Evolutionary conservation across 1,284 basidiomycete genomes (phyloP).

Genomic region (Amylostereum areolatum): DNA sequence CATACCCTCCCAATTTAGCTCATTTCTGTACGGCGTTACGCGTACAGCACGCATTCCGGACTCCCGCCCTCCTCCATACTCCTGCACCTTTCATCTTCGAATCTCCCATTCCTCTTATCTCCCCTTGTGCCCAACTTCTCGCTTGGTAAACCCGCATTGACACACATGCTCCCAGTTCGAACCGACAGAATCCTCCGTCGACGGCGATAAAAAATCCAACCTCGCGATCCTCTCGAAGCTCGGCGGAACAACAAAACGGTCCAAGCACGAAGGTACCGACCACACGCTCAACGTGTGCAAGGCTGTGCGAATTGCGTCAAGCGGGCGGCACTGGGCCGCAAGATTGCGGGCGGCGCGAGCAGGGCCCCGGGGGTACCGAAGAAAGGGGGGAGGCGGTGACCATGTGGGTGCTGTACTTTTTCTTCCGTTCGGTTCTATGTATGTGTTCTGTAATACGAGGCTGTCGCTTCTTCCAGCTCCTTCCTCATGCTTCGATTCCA

Average conservation of each 20-base stretch:
- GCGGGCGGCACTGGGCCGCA: conserved; percentile 44
- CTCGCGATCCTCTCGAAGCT: conserved; percentile 74
- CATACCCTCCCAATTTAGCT: too few species aligned
- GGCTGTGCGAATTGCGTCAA: conserved; percentile 72
- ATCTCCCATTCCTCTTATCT: not conserved
- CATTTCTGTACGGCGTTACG: too few species aligned
- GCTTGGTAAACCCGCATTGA: conserved; percentile 74
- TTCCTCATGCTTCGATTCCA: too few species aligned
- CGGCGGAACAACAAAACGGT: conserved; percentile 64
- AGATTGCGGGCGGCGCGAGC: conserved; percentile 10
- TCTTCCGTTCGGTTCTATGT: not conserved
- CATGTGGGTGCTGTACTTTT: conserved; percentile 1
- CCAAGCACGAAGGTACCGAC: conserved; percentile 44
- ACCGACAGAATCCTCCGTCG: conserved; percentile 56
- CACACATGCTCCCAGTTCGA: too few species aligned
- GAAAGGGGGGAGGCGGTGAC: not conserved
- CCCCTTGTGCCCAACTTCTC: too few species aligned
- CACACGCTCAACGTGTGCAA: conserved; percentile 79
- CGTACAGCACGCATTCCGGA: too few species aligned
- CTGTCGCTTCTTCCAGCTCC: too few species aligned
- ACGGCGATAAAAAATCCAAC: conserved; percentile 67
- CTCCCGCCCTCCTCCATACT: conserved; percentile 28
- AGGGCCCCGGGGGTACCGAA: not conserved
- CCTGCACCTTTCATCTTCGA: not conserved
- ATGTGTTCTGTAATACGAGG: too few species aligned